Percentiles rank a stretch among this genome's conserved stretches.
Evolutionary conservation across 495 filamentous ascomycete species (phyloP).

Genomic region (Aspergillus coremiiformis): DNA sequence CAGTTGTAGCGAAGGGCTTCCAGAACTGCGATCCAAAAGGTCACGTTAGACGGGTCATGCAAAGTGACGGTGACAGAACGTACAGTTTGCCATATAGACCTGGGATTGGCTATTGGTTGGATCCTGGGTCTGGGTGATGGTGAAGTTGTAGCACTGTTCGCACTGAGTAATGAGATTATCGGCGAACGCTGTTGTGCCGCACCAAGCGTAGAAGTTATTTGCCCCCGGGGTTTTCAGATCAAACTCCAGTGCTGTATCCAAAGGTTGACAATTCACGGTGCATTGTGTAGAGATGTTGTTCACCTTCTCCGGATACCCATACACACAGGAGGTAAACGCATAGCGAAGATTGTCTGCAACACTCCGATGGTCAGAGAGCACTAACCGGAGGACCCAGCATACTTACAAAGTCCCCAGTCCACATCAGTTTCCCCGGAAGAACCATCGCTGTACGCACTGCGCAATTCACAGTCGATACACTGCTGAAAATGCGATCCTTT

Average conservation of each 20-base stretch:
- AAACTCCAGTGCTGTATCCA: conserved; percentile 31
- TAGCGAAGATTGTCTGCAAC: conserved; percentile 44
- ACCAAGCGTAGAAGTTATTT: conserved; percentile 29
- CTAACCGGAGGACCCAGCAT: background rate
- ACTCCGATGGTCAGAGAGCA: background rate
- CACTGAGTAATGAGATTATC: conserved; percentile 37
- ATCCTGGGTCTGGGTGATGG: conserved; percentile 16
- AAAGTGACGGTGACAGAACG: conserved; percentile 6
- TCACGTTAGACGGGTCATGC: background rate
- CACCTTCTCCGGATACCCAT: conserved; percentile 29
- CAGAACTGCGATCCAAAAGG: conserved; percentile 29
- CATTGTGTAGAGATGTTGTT: conserved; percentile 38
- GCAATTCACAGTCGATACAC: conserved; percentile 52
- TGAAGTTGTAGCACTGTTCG: conserved; percentile 40
- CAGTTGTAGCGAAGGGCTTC: conserved; percentile 45
- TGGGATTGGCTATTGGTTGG: conserved; percentile 6
- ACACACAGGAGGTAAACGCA: conserved; percentile 40
- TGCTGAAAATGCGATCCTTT: conserved; percentile 47
- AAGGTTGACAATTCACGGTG: conserved; percentile 30
- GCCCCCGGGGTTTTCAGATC: conserved; percentile 23
- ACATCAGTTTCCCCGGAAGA: conserved; percentile 46
- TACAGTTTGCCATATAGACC: conserved; percentile 45
- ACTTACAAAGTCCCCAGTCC: conserved; percentile 54
- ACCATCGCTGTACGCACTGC: conserved; percentile 45
- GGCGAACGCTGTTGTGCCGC: conserved; percentile 28